Base-by-base conservation (phyloP, 1,284 basidiomycete genomes). In the Melanopsichium pennsylvanicum region DNA sequence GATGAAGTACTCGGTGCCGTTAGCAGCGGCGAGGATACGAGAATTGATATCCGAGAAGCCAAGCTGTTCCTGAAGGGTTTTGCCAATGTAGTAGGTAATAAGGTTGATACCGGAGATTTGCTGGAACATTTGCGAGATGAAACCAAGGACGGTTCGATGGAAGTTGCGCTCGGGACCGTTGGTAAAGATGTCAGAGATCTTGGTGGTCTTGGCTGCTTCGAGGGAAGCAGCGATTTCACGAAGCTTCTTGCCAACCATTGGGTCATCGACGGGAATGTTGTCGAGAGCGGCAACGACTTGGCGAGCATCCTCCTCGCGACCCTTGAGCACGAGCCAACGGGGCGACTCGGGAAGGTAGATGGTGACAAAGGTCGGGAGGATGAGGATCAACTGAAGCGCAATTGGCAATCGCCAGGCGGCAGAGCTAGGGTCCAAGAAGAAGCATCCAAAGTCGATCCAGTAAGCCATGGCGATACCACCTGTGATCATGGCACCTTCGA, bases 1-100 rank as follows among this genome's bases (percentile, higher is more conserved):
- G n/a, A 74, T 37, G 39, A 80, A 80, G 68, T 80, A 80, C 49
- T 80, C 77, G 31, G 75, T 75, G 46, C 76, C 78, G 55, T 78
- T 79, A 61, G 67, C 70, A 5, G 78, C 78, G 15, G 76, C 76
- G 19, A 78, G 61, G 41, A 79, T 69, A 42, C 77, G 74, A n/a
- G 72, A 68, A 31, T 70, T 54, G 37, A 80, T 31, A 25, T 69
- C 56, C 11, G 51, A 59, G 49, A 79, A 60, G 19, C 74, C 74
- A 21, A 80, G 67, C 31, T 72, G 62, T 29, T 72, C 55, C 51
- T 80, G 60, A 31, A 76, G 76, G 18, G 78, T 75, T 29, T 76
- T 69, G n/a, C 73, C 76, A 25, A 76, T 76, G 59, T 79, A 79
- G 57, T 80, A 77, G n/a, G 77, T 79, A 58, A 75, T 70, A 33